Evolutionary conservation across 257 asterid genomes (phyloP).

Genomic region (Nyctanthes arbortristis): DNA sequence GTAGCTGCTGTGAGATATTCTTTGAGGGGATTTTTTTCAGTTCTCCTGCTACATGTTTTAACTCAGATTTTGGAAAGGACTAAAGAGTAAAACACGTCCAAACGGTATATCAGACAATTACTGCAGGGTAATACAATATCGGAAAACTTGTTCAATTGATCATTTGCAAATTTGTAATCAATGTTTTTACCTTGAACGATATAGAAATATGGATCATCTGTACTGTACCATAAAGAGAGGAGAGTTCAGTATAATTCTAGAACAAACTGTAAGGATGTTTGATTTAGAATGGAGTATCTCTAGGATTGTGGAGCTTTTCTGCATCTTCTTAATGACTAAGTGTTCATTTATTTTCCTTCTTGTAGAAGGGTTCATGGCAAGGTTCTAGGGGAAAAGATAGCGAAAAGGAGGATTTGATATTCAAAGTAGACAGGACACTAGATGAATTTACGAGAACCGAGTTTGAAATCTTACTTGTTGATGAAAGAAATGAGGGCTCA

Average conservation of each 20-base stretch:
- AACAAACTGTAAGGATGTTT: neutral
- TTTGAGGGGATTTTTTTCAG: neutral
- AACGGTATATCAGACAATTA: too few relatives aligned
- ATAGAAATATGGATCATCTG: too few relatives aligned
- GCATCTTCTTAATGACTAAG: conserved; percentile 7
- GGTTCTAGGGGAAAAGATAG: conserved; percentile 51
- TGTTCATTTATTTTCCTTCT: conserved; percentile 14
- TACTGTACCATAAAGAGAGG: too few relatives aligned
- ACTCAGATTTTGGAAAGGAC: neutral
- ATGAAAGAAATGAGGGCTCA: too few relatives aligned
- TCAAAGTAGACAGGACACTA: conserved; percentile 53
- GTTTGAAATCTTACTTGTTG: conserved; percentile 31
- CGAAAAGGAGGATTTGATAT: conserved; percentile 43
- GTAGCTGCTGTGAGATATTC: neutral
- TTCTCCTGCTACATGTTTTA: neutral
- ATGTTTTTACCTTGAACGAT: too few relatives aligned
- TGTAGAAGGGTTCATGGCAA: conserved; percentile 71
- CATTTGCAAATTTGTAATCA: too few relatives aligned
- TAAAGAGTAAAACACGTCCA: too few relatives aligned
- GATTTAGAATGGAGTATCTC: too few relatives aligned
- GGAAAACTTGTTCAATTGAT: too few relatives aligned
- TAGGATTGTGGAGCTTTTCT: neutral
- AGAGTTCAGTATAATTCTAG: neutral
- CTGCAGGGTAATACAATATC: too few relatives aligned
- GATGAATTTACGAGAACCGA: conserved; percentile 51